Percentiles rank a stretch among this genome's conserved stretches.
phyloP scores from a whole-genome alignment of 192 early-diverging fungal genomes.

The Linnemannia zychae region DNA sequence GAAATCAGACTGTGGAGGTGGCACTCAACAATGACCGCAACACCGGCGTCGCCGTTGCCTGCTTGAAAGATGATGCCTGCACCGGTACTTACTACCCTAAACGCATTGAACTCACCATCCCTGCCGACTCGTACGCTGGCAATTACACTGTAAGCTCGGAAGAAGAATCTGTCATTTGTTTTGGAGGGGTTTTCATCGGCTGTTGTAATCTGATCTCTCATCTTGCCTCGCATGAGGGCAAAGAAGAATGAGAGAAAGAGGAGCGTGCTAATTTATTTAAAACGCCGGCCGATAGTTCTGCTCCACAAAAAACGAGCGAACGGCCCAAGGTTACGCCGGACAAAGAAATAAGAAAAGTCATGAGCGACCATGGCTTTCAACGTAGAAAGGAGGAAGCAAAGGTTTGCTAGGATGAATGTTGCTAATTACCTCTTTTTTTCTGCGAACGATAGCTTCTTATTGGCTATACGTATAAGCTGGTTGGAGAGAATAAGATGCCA shows the following conservation, averaged over 20 bases:
- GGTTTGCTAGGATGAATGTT: background rate
- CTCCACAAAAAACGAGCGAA: background rate
- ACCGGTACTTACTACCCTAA: constrained; percentile 45
- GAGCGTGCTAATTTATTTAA: constrained; percentile 13
- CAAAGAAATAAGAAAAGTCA: background rate
- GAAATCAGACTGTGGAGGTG: constrained; percentile 37
- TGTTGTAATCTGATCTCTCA: background rate
- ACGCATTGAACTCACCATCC: constrained; percentile 39
- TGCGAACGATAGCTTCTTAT: constrained; percentile 23
- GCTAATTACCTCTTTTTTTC: background rate
- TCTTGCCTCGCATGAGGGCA: background rate
- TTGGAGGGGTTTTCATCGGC: too few relatives aligned
- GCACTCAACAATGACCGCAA: constrained; percentile 31
- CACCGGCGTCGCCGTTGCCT: constrained; percentile 3
- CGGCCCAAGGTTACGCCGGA: background rate
- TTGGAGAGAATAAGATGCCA: constrained; percentile 17
- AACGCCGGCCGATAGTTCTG: background rate
- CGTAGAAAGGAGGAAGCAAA: background rate
- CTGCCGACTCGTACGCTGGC: constrained; percentile 7
- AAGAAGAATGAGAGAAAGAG: background rate
- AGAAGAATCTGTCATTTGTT: too few relatives aligned
- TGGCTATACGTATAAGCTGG: constrained; percentile 28
- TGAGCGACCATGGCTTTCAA: background rate
- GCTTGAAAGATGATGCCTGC: constrained; percentile 29
- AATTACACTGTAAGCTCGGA: constrained; percentile 43